Evolutionary conservation across 2,329 filamentous ascomycete species (phyloP), one percentile per base, ranked within the genome.

Genomic region (Cercospora zeae-maydis): DNA sequence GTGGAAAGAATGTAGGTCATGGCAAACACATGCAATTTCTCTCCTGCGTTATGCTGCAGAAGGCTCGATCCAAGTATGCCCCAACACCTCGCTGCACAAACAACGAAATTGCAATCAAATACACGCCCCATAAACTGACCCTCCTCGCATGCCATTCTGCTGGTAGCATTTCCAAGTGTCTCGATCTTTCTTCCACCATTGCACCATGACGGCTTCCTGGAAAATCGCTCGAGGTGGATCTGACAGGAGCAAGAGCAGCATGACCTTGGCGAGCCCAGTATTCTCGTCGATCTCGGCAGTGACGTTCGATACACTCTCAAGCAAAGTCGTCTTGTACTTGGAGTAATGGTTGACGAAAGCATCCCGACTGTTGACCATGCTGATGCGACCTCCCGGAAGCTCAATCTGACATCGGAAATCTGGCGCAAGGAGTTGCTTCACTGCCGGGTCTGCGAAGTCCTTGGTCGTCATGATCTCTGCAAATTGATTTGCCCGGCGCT

Each of bases 141-240:
- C 49, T 3, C 65, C 64, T 56, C 64, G 54, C 53, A 64, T 60
- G 16, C 59, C 60, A 45, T 31, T 62, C 53, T 64, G 65, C 53
- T 62, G 39, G 34, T 57, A 66, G 58, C 65, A 66, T 19, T 39
- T 62, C 65, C 65, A 66, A 7, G 10, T 11, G 6, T 53, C 64
- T 11, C 30, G 34, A n/a, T 66, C 65, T 57, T 34, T 31, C 19
- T 42, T 63, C 62, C 65, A 66, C 56, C 58, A 61, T 24, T 64
- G 30, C 14, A 66, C 55, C 27, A 36, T 49, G 2, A 66, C 64
- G 16, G 42, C 63, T 42, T 66, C 64, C 31, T 51, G 42, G 27
- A 51, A 30, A 21, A n/a, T 19, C 9, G 33, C 33, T 27, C 37
- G 10, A 24, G 51, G 51, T 27, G 45, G 24, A 30, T 62, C 61